Percentiles rank a stretch among this genome's conserved stretches.
phyloP scores from a whole-genome alignment of 2,329 filamentous ascomycete genomes.

The Ophiostoma pallidulum region DNA sequence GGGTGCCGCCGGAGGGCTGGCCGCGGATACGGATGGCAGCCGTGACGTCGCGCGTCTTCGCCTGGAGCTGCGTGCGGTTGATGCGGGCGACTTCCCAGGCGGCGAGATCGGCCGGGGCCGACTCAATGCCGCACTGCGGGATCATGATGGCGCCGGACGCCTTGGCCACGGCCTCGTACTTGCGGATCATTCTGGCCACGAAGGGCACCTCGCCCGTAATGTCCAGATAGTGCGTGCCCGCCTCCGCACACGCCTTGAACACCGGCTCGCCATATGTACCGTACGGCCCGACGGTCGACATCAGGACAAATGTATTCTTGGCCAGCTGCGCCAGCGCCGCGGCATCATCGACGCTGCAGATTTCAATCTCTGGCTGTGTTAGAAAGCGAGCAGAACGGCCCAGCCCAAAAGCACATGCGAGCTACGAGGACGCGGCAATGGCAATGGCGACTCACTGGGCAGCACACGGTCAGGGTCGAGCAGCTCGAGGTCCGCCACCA shows the following conservation, averaged over 20 bases:
- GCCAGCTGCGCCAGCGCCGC: constrained; percentile 38
- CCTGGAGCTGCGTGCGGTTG: constrained; percentile 40
- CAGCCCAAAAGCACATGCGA: not conserved
- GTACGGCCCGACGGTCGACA: constrained; percentile 53
- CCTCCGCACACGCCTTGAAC: constrained; percentile 52
- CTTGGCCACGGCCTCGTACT: constrained; percentile 45
- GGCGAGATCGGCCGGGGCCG: constrained; percentile 50
- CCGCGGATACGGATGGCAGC: constrained; percentile 37
- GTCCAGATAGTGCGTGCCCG: constrained; percentile 56
- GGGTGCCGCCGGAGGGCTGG: constrained; percentile 54
- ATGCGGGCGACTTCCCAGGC: constrained; percentile 44
- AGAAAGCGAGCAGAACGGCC: no score
- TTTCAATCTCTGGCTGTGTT: constrained; percentile 37
- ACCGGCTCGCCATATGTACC: constrained; percentile 45
- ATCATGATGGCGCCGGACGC: constrained; percentile 48
- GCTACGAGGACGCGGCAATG: not conserved
- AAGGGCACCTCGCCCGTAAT: constrained; percentile 52
- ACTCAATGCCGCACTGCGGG: constrained; percentile 54
- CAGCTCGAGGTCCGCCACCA: constrained; percentile 57
- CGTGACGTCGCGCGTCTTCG: constrained; percentile 43
- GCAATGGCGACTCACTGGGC: constrained; percentile 49
- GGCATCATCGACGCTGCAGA: constrained; percentile 36
- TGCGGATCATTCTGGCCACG: constrained; percentile 49
- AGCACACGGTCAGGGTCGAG: constrained; percentile 59
- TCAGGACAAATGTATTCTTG: constrained; percentile 46